Conservation (phyloP, 2,329 filamentous ascomycete genomes). For the Aspergillus cejpii region DNA sequence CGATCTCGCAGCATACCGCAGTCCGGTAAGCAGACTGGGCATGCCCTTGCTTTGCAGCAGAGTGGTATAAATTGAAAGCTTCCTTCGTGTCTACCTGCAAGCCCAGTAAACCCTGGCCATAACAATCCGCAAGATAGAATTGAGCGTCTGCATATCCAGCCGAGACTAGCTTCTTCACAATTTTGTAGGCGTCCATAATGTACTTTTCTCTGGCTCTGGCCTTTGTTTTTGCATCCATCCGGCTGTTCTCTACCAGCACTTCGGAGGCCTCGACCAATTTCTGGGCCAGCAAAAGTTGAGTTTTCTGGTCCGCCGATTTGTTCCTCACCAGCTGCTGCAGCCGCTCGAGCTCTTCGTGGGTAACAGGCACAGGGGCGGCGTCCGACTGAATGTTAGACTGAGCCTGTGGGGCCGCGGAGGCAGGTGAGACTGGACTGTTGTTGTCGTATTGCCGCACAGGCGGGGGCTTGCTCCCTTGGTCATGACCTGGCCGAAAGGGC, state of each 20-base stretch:
- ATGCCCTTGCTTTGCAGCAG: slow-evolving; percentile 83
- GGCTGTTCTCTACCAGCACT: slow-evolving; percentile 66
- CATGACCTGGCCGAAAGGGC: slow-evolving; percentile 50
- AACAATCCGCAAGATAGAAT: slow-evolving; percentile 87
- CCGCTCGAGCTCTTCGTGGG: slow-evolving; percentile 67
- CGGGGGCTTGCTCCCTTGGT: slow-evolving; percentile 42
- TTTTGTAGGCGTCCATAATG: slow-evolving; percentile 77
- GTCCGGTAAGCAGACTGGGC: slow-evolving; percentile 84
- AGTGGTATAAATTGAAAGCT: slow-evolving; percentile 88
- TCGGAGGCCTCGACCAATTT: slow-evolving; percentile 78
- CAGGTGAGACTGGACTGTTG: slow-evolving; percentile 30
- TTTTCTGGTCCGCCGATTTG: slow-evolving; percentile 65
- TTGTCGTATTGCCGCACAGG: slow-evolving; percentile 48
- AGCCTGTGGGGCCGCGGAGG: slow-evolving; percentile 28
- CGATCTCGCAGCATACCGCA: slow-evolving; percentile 95
- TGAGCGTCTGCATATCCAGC: slow-evolving; percentile 75
- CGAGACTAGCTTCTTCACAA: slow-evolving; percentile 77
- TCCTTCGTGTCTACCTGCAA: slow-evolving; percentile 79
- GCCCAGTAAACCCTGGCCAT: slow-evolving; percentile 74
- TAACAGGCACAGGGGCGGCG: slow-evolving; percentile 52
- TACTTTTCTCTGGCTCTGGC: slow-evolving; percentile 71
- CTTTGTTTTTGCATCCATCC: slow-evolving; percentile 58
- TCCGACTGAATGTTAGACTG: slow-evolving; percentile 10
- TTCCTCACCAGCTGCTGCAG: slow-evolving; percentile 63
- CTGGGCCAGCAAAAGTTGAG: slow-evolving; percentile 69